Evolutionary conservation across 2,329 filamentous ascomycete genomes (phyloP), one percentile per base, ranked within the genome.

Genomic region (Hypomyces perniciosus): DNA sequence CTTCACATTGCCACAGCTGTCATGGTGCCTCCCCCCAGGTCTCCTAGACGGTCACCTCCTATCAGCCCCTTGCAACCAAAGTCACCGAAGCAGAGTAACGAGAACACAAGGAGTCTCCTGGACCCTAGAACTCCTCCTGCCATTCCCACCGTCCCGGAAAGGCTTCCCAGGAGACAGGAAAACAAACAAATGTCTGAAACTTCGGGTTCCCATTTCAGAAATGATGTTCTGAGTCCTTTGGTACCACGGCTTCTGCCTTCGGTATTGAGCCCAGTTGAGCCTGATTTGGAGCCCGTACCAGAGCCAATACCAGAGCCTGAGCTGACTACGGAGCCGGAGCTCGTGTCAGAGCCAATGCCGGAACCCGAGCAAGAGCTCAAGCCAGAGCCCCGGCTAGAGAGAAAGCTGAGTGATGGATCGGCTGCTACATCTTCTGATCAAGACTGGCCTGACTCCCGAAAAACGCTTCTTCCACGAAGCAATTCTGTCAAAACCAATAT

Each of bases 401-500:
- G 20, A 20, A 20, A 20, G 20, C 20, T 20, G 20, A 20, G 20
- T 20, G 20, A 20, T 20, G 20, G 20, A 20, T 20, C 45, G 27
- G 29, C 30, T n/a, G 43, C 43, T 6, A 27, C 31, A 8, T 10
- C 44, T n/a, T 9, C 37, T 27, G 13, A 29, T 28, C 48, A 48
- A 34, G 38, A 29, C 13, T 43, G 33, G 30, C 28, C 48, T 12
- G 46, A 57, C 37, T 28, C 52, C 27, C 57, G 58, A 26, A 53
- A 55, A 13, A 53, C 61, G 7, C 50, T 52, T 35, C 53, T 70
- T 4, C 64, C 66, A 12, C 65, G 67, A 20, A 63, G 63, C 57
- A 56, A 61, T 9, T 65, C 62, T 2, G 63, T 65, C 37, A 62
- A 61, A 46, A 46, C 53, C 7, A 59, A 61, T 12, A 65, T 68